Evolutionary conservation across 2,329 filamentous ascomycete species (phyloP).

Genomic region (Colletotrichum tropicicola): DNA sequence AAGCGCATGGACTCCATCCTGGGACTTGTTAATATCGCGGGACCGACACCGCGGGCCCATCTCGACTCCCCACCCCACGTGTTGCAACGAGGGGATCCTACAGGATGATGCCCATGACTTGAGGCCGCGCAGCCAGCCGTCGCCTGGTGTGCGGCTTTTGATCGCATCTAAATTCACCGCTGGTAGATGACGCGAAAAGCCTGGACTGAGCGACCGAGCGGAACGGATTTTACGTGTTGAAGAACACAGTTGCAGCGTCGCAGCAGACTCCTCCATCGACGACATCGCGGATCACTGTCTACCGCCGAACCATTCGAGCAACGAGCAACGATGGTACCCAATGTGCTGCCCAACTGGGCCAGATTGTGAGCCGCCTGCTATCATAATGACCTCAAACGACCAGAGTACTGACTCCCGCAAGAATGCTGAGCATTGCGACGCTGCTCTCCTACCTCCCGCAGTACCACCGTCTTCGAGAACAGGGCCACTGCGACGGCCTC

Average conservation of each 20-base stretch:
- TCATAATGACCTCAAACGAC: background rate
- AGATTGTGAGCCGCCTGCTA: background rate
- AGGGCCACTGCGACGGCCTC: constrained; percentile 1
- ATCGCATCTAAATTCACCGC: too few relatives aligned
- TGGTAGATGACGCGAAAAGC: background rate
- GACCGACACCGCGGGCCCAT: too few relatives aligned
- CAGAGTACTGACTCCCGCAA: background rate
- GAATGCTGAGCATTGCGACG: background rate
- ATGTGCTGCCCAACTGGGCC: background rate
- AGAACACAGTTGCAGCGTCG: background rate
- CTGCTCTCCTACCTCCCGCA: constrained; percentile 5
- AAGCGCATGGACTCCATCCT: too few relatives aligned
- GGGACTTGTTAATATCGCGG: too few relatives aligned
- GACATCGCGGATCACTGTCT: background rate
- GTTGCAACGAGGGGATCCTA: background rate
- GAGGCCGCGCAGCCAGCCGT: background rate
- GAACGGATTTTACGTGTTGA: background rate
- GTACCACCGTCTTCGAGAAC: constrained; percentile 8
- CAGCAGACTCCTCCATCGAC: background rate
- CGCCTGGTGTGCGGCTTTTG: background rate
- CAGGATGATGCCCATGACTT: background rate
- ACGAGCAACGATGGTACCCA: constrained; percentile 8
- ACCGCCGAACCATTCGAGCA: background rate
- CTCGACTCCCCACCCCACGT: background rate
- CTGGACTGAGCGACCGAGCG: background rate